Evolutionary conservation across 2,329 filamentous ascomycete genomes (phyloP), one percentile per base, ranked within the genome.

Genomic region (Calonectria honghensis): DNA sequence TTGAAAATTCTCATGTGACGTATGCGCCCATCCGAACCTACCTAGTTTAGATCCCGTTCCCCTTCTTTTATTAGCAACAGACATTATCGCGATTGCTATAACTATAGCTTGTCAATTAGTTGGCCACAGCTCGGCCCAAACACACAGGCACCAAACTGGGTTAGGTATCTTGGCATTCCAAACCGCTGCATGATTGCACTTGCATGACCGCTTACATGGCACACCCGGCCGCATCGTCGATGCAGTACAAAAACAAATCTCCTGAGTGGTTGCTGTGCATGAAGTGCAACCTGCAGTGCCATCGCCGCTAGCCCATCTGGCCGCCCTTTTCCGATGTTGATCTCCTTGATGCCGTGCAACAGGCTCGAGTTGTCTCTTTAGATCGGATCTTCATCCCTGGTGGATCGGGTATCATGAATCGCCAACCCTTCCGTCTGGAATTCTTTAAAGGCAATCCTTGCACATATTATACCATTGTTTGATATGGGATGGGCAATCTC

Each of bases 11-110:
- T 37, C 32, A 11, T 39, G 66, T 68, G 66, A 68, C 51, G 65
- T 68, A 68, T 45, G 35, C 51, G 35, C 27, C 27, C 48, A 57
- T 59, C 50, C 37, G 27, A 20, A 48, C 50, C 51, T 29, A 14
- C 29, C 66, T 68, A 68, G 37, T 68, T 68, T 68, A 68, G 66
- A 68, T 68, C 66, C 66, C 50, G 66, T 24, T 64, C 27, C 18
- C 35, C n/a, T 31, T 68, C n/a, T 57, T 68, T 68, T 61, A 61
- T 61, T 61, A 61, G 57, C 29, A 61, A 39, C 57, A 61, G 41
- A 39, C 57, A 61, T 61, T 61, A 61, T 61, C 57, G 57, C n/a
- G 27, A 61, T 27, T 27, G 57, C 13, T 61, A 61, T 54, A 45
- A 45, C 41, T 45, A 45, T 59, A 59, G 54, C 18, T 35, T 27